phyloP scores from a whole-genome alignment of 306 rosid species.

The Vigna radiata region DNA sequence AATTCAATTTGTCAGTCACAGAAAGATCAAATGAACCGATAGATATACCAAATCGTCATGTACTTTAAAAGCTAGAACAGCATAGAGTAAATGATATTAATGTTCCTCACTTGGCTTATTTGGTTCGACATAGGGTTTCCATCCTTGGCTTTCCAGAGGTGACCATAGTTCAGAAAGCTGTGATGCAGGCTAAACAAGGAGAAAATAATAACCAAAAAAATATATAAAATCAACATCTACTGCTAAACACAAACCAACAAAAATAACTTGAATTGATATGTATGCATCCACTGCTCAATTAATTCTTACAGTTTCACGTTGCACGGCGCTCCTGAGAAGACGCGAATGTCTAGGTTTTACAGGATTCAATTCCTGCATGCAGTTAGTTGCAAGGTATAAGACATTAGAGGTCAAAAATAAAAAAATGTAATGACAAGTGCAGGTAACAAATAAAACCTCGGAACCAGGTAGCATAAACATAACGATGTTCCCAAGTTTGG shows the following conservation, averaged over 20 bases:
- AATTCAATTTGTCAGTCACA: constrained; percentile 33
- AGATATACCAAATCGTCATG: constrained; percentile 18
- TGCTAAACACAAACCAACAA: constrained; percentile 20
- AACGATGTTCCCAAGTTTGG: constrained; percentile 3
- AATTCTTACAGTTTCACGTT: constrained; percentile 74
- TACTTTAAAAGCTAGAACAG: constrained; percentile 12
- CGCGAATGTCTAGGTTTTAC: constrained; percentile 84
- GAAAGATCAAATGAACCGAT: constrained; percentile 35
- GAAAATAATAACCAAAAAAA: neutral
- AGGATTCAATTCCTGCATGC: constrained; percentile 72
- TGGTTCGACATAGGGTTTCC: constrained; percentile 71
- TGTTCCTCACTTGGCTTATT: constrained; percentile 63
- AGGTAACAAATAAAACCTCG: constrained; percentile 2
- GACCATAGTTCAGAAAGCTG: constrained; percentile 75
- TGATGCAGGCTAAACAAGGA: constrained; percentile 57
- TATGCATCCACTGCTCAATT: constrained; percentile 42
- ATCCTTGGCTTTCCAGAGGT: constrained; percentile 71
- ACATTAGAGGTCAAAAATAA: constrained; percentile 1
- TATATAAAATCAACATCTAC: constrained; percentile 3
- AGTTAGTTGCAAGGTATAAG: constrained; percentile 33
- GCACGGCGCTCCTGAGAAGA: constrained; percentile 84
- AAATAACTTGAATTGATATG: constrained; percentile 31
- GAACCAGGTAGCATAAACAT: constrained; percentile 8
- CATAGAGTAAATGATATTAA: constrained; percentile 22
- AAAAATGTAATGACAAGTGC: neutral